Base-by-base conservation (phyloP, 108 stramenopile genomes). In the Discostella stelligeroides region DNA sequence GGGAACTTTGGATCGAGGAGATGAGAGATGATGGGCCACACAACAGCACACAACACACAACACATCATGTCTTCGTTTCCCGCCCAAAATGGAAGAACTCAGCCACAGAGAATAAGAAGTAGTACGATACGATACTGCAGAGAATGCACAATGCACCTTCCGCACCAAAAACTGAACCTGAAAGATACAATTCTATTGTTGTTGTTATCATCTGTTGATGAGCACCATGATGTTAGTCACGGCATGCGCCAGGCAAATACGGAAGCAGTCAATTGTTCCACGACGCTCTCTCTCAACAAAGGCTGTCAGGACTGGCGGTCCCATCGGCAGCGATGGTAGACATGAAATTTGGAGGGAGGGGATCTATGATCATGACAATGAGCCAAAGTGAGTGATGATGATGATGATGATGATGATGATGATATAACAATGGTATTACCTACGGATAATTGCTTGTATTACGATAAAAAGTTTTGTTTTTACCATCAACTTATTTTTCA, bases 281-380 rank as follows among this genome's bases (percentile, higher is more conserved):
- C 34, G 34, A 34, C 40, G 74, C 37, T 62, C 66, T 42, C 74
- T 75, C 8, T 75, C 74, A n/a, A 56, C 66, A 8, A 75, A 75
- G 66, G 74, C 61, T 18, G 61, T 66, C 20, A 62, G 74, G 21
- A 56, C 67, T 7, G 67, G 69, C 17, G 86, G 87, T 28, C 89
- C 89, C n/a, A 86, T 92, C 67, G 92, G 86, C 14, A 61, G 68
- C 28, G 92, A 92, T 76, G 92, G 92, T 5, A 85, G 89, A 37
- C 97, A 97, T 60, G 95, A 97, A 79, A 82, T 93, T 43, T 95
- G 93, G 93, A 75, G 94, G 40, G 92, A 94, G 61, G 92, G 89
- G 30, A 84, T 86, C 56, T 89, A 87, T 75, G 96, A 95, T 73
- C 92, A 95, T 51, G 94, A 97, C 71, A 95, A 94, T 81, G 88